Conservation (phyloP, 1,284 basidiomycete species). For the Puccinia coronata region DNA sequence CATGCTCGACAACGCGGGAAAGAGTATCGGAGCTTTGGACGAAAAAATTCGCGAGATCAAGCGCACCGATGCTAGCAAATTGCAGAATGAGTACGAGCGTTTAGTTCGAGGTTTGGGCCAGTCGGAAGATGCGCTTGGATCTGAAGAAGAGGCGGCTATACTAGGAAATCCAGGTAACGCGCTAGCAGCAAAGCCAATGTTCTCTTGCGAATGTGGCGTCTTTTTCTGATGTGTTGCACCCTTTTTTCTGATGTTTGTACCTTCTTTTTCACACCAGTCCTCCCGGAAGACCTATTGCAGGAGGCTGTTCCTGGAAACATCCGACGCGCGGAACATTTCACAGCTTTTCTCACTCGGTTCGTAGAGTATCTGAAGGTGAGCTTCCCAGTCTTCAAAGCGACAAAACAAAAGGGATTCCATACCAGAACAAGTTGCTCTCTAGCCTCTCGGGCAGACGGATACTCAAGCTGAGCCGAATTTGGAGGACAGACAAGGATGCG, state of each 20-base stretch:
- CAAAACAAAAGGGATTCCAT: not conserved
- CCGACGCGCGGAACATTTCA: constrained; percentile 96
- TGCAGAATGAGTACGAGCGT: constrained; percentile 97
- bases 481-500: constrained; percentile 84
- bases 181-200: not conserved
- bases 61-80: constrained; percentile 83
- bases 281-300: constrained; percentile 89
- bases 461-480: not conserved
- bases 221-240: not conserved
- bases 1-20: constrained; percentile 91
- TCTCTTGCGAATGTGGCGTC: not conserved
- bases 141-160: constrained; percentile 62
- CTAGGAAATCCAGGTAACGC: constrained; percentile 76
- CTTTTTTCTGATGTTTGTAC: constrained; percentile 27
- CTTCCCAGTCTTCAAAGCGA: not conserved
- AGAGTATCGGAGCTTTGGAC: constrained; percentile 81
- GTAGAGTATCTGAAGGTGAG: constrained; percentile 94
- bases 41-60: constrained; percentile 98
- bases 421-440: not conserved
- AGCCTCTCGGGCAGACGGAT: not conserved
- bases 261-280: constrained; percentile 63
- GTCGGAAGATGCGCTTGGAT: constrained; percentile 61
- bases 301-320: constrained; percentile 99
- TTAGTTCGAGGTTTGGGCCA: constrained; percentile 93
- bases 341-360: constrained; percentile 95